Evolutionary conservation across 2,329 filamentous ascomycete genomes (phyloP).

Genomic region (Penicillium sp.): DNA sequence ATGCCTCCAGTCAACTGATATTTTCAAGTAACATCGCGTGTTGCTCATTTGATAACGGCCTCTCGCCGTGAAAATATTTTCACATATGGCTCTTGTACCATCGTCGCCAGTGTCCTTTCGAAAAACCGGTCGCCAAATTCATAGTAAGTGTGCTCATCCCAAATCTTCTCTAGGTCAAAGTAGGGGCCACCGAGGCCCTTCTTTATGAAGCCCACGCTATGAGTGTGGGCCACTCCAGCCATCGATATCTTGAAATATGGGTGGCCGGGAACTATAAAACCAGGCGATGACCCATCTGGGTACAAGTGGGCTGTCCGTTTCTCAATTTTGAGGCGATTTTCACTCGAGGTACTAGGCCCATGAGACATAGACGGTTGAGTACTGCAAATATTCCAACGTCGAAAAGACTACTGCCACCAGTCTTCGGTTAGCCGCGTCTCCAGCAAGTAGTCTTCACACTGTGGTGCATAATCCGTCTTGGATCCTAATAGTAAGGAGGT

Average conservation of each 20-base stretch:
- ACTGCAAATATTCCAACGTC: slow-evolving; percentile 15
- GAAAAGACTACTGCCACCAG: slow-evolving; percentile 20
- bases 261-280: slow-evolving; percentile 53
- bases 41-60: neutral
- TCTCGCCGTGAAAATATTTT: slow-evolving; percentile 70
- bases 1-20: slow-evolving; percentile 63
- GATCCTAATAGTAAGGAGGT: slow-evolving; percentile 27
- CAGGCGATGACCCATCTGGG: slow-evolving; percentile 42
- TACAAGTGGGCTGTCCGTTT: slow-evolving; percentile 41
- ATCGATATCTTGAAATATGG: slow-evolving; percentile 52
- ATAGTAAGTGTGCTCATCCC: slow-evolving; percentile 72
- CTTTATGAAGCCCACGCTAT: slow-evolving; percentile 65
- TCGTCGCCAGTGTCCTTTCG: slow-evolving; percentile 73
- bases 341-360: slow-evolving; percentile 9
- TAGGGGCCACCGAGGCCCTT: slow-evolving; percentile 60
- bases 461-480: slow-evolving; percentile 20
- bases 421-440: neutral
- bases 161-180: slow-evolving; percentile 70
- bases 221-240: slow-evolving; percentile 64
- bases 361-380: slow-evolving; percentile 17
- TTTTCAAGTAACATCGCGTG: slow-evolving; percentile 2
- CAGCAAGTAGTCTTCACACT: slow-evolving; percentile 13
- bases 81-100: slow-evolving; percentile 76
- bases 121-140: slow-evolving; percentile 69
- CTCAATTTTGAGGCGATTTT: neutral